Base-by-base conservation (phyloP, 2,329 filamentous ascomycete genomes). In the Leptosphaerulina australis region DNA sequence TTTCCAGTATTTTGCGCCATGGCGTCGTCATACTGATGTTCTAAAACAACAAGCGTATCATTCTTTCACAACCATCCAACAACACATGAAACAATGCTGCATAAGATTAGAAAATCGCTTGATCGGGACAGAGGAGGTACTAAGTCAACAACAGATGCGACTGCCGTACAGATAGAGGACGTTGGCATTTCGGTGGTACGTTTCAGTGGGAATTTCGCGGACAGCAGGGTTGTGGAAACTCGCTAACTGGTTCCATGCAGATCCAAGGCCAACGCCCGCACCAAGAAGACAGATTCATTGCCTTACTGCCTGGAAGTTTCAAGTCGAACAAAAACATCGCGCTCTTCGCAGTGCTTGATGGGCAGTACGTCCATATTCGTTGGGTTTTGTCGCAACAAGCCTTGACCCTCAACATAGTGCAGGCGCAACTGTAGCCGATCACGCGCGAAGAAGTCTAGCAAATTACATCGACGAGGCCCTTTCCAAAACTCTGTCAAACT, bases 211-310 rank as follows among this genome's bases (percentile, higher is more conserved):
- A 41, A 31, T 44, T 25, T 38, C 33, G 33, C 22, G 44, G 26
- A 31, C 28, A 10, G 4, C 24, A 37, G 31, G 36, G 31, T 34
- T 41, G 47, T 44, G 43, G 46, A 39, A 44, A 39, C 36, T 47
- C 50, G 56, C 60, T 62, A 57, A 65, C 38, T 35, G 34, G 41
- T 44, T 31, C 35, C 46, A 46, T 50, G 50, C 53, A 66, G 62
- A 56, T 61, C 28, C 53, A 58, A 21, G 62, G 62, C 15, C 58
- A 55, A 20, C 56, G 62, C 15, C 49, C 53, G 26, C 49, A 62
- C 24, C 62, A 66, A 25, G 61, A 66, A 43, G 62, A 66, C 48
- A 51, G 62, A 14, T 63, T 60, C 33, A 56, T 59, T 7, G 49
- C 49, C 4, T 40, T 64, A 20, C 31, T 44, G 22, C 56, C 61